phyloP scores from a whole-genome alignment of 2,329 filamentous ascomycete species.

The Myriosclerotinia duriaeana region DNA sequence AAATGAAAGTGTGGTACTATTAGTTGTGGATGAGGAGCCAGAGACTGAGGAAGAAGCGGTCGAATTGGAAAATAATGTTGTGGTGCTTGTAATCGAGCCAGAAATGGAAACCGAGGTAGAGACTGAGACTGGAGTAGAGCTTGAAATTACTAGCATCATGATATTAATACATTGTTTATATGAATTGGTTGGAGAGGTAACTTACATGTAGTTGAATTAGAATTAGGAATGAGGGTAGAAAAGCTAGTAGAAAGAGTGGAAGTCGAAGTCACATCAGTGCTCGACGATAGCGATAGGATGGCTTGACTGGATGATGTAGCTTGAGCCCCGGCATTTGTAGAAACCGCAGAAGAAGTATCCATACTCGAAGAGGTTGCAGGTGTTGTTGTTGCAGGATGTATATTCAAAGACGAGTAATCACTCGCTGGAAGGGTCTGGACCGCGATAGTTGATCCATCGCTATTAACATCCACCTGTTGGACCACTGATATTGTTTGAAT shows the following conservation, averaged over 20 bases:
- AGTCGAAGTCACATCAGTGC: slow-evolving; percentile 31
- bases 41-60: slow-evolving; percentile 24
- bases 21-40: slow-evolving; percentile 26
- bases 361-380: slow-evolving; percentile 13
- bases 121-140: slow-evolving; percentile 25
- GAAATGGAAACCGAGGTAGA: slow-evolving; percentile 17
- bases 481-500: slow-evolving; percentile 37
- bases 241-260: slow-evolving; percentile 37
- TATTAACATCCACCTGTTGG: slow-evolving; percentile 39
- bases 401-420: slow-evolving; percentile 14
- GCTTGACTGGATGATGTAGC: slow-evolving; percentile 22
- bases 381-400: slow-evolving; percentile 25
- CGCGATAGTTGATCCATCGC: slow-evolving; percentile 35
- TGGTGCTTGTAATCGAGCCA: slow-evolving; percentile 30
- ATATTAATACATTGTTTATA: slow-evolving; percentile 25
- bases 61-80: slow-evolving; percentile 17
- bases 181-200: neutral
- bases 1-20: slow-evolving; percentile 11
- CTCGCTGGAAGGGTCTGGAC: slow-evolving; percentile 28
- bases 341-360: slow-evolving; percentile 4
- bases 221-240: slow-evolving; percentile 34
- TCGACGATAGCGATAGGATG: slow-evolving; percentile 33
- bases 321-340: slow-evolving; percentile 19
- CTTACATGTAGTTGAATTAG: slow-evolving; percentile 40
- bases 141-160: slow-evolving; percentile 37